Evolutionary conservation across 2,329 filamentous ascomycete genomes (phyloP).

Genomic region (Talaromyces funiculosus): DNA sequence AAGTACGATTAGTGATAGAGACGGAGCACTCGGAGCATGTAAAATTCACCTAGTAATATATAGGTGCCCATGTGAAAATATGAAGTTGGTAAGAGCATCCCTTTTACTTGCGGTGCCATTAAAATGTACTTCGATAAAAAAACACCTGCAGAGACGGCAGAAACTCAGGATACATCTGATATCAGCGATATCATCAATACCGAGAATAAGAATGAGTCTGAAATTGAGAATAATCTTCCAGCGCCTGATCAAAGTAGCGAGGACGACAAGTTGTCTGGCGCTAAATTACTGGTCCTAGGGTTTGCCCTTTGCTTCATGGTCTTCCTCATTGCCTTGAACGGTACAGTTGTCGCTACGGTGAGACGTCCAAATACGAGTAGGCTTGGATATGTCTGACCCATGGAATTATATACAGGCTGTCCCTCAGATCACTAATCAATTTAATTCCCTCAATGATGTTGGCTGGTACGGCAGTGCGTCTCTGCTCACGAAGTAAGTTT

Average conservation of each 20-base stretch:
- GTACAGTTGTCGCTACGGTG: not conserved
- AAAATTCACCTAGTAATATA: no score
- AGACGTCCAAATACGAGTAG: not conserved
- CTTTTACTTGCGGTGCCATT: no score
- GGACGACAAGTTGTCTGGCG: not conserved
- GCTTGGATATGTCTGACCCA: not conserved
- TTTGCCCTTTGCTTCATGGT: not conserved
- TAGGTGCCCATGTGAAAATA: no score
- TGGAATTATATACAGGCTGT: not conserved
- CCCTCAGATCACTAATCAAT: not conserved
- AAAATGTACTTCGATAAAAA: no score
- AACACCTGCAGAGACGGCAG: not conserved
- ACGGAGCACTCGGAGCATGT: no score
- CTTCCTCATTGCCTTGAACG: not conserved
- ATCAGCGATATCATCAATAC: not conserved
- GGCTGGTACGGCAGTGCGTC: not conserved
- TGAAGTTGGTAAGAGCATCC: no score
- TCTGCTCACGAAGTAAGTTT: not conserved
- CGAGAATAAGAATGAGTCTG: not conserved
- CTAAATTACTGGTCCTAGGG: not conserved
- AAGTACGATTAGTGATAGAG: no score
- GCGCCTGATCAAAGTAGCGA: not conserved
- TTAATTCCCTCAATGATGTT: not conserved
- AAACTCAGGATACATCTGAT: not conserved
- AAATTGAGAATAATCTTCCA: not conserved